These are phyloP conservation scores for Anisodus acutangulus DNA, from an alignment of 257 asterid species.

Conservation along the genomic window DNA sequence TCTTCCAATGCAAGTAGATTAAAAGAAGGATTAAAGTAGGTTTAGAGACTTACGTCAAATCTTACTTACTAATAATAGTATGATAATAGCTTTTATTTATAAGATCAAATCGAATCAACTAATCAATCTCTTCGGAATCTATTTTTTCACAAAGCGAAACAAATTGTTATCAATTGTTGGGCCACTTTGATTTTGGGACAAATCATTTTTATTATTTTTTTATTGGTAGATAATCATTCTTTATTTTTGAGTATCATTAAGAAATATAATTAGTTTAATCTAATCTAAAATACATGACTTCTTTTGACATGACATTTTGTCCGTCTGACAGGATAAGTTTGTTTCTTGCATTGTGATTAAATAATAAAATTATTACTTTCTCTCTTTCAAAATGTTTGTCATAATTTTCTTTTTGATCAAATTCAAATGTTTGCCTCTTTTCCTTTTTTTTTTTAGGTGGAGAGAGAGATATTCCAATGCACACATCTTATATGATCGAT, in stretches of 20 bases:
- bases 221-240: neutral
- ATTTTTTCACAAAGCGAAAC: neutral
- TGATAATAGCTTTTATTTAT: neutral
- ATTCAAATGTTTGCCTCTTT: no score
- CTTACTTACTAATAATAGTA: neutral
- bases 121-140: conserved; percentile 38
- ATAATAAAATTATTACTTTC: no score
- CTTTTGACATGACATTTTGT: conserved; percentile 9
- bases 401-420: no score
- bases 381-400: no score
- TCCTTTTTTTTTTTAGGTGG: no score
- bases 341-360: no score
- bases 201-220: conserved; percentile 1
- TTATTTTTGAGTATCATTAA: conserved; percentile 2
- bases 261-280: conserved; percentile 25
- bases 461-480: no score
- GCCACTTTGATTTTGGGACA: conserved; percentile 18
- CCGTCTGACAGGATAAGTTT: no score
- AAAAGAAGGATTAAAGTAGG: neutral
- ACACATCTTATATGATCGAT: no score
- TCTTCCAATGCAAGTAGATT: neutral
- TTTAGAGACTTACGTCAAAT: neutral
- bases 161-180: neutral
- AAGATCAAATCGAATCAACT: conserved; percentile 41
- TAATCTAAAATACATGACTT: conserved; percentile 28